Conservation (phyloP, 2,329 filamentous ascomycete species). For the Madurella fahalii region DNA sequence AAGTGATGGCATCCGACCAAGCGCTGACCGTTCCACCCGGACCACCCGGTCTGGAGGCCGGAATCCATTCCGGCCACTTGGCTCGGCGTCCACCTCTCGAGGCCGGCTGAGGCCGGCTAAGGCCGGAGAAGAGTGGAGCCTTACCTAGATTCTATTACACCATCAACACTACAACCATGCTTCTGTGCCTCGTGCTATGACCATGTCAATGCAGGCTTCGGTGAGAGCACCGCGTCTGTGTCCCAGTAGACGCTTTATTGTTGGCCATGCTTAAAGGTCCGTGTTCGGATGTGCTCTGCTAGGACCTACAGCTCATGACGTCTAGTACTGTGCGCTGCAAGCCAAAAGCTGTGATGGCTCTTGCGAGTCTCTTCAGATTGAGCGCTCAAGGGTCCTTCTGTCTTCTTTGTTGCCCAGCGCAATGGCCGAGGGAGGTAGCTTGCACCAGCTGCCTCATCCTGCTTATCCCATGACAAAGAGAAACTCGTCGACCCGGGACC, state of each 20-base stretch:
- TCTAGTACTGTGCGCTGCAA: too few relatives aligned
- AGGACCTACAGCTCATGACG: too few relatives aligned
- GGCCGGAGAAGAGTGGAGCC: slow-evolving; percentile 25
- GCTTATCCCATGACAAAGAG: slow-evolving; percentile 24
- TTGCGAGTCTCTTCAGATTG: too few relatives aligned
- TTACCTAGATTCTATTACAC: slow-evolving; percentile 17
- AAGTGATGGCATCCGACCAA: not conserved
- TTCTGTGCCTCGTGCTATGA: not conserved
- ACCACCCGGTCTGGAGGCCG: slow-evolving; percentile 19
- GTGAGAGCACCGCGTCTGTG: too few relatives aligned
- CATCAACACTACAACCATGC: not conserved
- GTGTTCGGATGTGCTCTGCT: too few relatives aligned
- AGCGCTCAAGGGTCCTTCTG: too few relatives aligned
- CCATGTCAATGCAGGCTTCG: too few relatives aligned
- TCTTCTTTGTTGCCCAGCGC: too few relatives aligned
- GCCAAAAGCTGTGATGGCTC: too few relatives aligned
- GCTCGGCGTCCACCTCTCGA: not conserved
- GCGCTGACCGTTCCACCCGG: slow-evolving; percentile 15
- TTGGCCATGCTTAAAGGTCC: too few relatives aligned
- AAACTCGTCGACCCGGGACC: slow-evolving; percentile 10
- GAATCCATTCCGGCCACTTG: slow-evolving; percentile 21
- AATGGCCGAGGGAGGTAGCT: not conserved
- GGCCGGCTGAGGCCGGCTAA: slow-evolving; percentile 27
- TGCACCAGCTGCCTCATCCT: slow-evolving; percentile 1
- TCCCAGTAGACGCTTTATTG: too few relatives aligned